Evolutionary conservation across 2,329 filamentous ascomycete genomes (phyloP).

Genomic region (Annulohypoxylon truncatum): DNA sequence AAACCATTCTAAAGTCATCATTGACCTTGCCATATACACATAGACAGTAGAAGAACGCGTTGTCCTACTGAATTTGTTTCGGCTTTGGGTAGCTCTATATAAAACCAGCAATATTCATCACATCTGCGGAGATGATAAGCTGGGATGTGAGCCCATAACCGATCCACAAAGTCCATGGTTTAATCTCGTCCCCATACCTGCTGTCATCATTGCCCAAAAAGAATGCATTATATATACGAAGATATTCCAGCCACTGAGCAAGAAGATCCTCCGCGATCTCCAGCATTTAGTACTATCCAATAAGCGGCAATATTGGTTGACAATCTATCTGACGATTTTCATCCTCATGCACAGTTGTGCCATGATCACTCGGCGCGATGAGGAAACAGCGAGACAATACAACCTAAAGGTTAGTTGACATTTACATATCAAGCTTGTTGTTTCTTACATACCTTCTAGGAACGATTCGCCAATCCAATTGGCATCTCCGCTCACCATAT

Average conservation of each 20-base stretch:
- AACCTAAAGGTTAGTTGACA: background rate
- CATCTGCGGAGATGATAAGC: slow-evolving; percentile 39
- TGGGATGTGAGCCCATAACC: slow-evolving; percentile 32
- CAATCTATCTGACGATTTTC: slow-evolving; percentile 56
- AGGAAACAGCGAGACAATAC: slow-evolving; percentile 36
- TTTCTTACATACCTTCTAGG: background rate
- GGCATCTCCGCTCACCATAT: background rate
- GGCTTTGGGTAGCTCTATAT: slow-evolving; percentile 41
- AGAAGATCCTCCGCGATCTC: slow-evolving; percentile 51
- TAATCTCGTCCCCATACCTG: slow-evolving; percentile 49
- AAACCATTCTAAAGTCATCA: background rate
- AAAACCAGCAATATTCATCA: slow-evolving; percentile 39
- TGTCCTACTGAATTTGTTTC: slow-evolving; percentile 38
- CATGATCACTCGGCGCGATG: slow-evolving; percentile 40
- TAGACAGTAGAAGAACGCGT: slow-evolving; percentile 33
- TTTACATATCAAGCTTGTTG: background rate
- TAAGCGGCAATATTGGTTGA: slow-evolving; percentile 51
- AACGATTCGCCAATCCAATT: slow-evolving; percentile 1
- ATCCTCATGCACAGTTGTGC: slow-evolving; percentile 54
- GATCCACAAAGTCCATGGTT: slow-evolving; percentile 28
- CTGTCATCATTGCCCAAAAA: slow-evolving; percentile 60
- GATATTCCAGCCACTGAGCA: slow-evolving; percentile 52
- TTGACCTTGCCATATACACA: background rate
- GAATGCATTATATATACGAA: slow-evolving; percentile 56
- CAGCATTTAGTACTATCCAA: slow-evolving; percentile 52